Conservation (phyloP, 495 filamentous ascomycete species). For the Xanthoparmelia taractica region DNA sequence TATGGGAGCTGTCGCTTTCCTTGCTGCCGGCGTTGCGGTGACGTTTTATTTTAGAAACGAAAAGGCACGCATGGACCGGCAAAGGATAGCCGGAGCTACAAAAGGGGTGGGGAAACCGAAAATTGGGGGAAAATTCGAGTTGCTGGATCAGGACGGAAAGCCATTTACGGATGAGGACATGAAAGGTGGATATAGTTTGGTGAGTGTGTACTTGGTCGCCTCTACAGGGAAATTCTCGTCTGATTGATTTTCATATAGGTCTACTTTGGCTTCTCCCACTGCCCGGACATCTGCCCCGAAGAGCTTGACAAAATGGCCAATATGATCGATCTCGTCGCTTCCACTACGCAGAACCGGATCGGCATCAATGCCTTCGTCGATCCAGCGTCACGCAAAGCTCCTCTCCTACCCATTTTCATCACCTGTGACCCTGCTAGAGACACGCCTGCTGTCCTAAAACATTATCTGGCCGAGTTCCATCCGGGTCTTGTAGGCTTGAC, state of each 20-base stretch:
- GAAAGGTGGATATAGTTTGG: constrained; percentile 77
- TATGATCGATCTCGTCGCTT: constrained; percentile 75
- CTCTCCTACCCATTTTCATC: constrained; percentile 72
- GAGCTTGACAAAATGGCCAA: constrained; percentile 97
- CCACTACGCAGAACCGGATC: constrained; percentile 43
- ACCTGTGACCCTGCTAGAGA: constrained; percentile 93
- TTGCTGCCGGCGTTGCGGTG: constrained; percentile 65
- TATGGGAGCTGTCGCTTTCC: constrained; percentile 80
- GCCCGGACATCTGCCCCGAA: constrained; percentile 97
- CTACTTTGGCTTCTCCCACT: constrained; percentile 98
- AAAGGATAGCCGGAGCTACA: constrained; percentile 76
- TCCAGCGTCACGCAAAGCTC: constrained; percentile 56
- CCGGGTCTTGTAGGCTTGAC: constrained; percentile 81
- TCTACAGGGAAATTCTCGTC: background rate
- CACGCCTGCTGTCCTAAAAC: constrained; percentile 71
- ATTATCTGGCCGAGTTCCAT: constrained; percentile 89
- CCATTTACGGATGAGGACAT: constrained; percentile 67
- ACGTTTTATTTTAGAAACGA: constrained; percentile 85
- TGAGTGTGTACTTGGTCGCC: constrained; percentile 28
- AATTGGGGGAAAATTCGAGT: constrained; percentile 77
- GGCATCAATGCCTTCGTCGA: constrained; percentile 79
- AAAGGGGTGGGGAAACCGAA: constrained; percentile 91
- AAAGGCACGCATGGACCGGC: constrained; percentile 78
- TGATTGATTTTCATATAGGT: constrained; percentile 44
- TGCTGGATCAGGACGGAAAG: constrained; percentile 75